These are phyloP conservation scores for Lactarius psammicola DNA, from an alignment of 768 basidiomycete species.

Conservation along the genomic window DNA sequence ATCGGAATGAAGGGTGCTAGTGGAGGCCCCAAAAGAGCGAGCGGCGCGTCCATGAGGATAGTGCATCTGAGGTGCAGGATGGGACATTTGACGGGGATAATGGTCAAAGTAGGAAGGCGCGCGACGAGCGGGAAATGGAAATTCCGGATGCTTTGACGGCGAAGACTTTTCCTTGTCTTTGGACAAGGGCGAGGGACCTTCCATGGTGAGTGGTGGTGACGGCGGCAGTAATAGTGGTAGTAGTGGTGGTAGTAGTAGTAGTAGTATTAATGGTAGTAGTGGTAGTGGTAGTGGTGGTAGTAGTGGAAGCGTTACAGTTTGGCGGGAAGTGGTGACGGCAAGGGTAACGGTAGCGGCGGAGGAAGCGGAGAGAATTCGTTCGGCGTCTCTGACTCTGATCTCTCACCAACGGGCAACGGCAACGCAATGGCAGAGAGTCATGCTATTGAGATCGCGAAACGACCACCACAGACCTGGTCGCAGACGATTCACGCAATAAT, in stretches of 20 bases:
- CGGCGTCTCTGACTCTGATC: neutral
- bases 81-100: constrained; percentile 50
- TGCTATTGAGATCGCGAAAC: constrained; percentile 50
- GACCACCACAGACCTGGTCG: constrained; percentile 54
- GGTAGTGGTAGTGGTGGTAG: neutral
- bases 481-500: constrained; percentile 49
- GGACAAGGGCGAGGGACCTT: neutral
- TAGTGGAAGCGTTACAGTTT: neutral
- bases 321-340: neutral
- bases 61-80: constrained; percentile 33
- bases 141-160: constrained; percentile 25
- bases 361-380: neutral
- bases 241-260: neutral
- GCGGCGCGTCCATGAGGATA: constrained; percentile 9
- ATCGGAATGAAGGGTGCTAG: constrained; percentile 17
- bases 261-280: neutral
- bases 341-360: neutral
- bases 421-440: constrained; percentile 30
- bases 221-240: neutral
- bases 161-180: constrained; percentile 38
- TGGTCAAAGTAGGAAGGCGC: constrained; percentile 33
- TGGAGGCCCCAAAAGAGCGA: constrained; percentile 11
- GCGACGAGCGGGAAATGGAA: constrained; percentile 27
- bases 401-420: neutral
- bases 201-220: neutral